A percentile compares a stretch with the other conserved stretches of the same genome.
Evolutionary conservation across 2,329 filamentous ascomycete species (phyloP).

Genomic region (Stylonectria norvegica): DNA sequence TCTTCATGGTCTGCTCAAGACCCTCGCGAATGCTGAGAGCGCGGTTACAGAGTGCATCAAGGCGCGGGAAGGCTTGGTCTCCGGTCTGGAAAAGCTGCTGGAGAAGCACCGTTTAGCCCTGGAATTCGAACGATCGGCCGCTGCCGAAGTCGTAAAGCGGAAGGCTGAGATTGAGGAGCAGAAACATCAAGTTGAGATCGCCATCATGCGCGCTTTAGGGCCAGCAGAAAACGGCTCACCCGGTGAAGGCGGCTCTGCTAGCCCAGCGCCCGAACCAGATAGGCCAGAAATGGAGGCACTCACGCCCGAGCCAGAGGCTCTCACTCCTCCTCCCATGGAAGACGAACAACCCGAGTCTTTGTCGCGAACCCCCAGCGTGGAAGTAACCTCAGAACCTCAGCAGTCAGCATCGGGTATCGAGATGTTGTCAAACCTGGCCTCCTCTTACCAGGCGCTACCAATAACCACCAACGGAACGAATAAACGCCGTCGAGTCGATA

Average conservation of each 20-base stretch:
- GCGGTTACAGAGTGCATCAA: slow-evolving; percentile 88
- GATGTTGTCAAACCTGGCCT: slow-evolving; percentile 38
- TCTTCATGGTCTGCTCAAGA: slow-evolving; percentile 84
- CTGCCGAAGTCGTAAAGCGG: slow-evolving; percentile 61
- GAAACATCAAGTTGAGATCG: slow-evolving; percentile 85
- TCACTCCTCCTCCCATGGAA: slow-evolving; percentile 19
- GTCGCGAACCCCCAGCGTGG: slow-evolving; percentile 11
- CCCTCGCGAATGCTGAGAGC: slow-evolving; percentile 80
- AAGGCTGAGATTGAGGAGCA: slow-evolving; percentile 73
- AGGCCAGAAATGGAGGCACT: slow-evolving; percentile 63
- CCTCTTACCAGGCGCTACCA: slow-evolving; percentile 48
- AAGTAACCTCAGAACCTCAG: slow-evolving; percentile 16
- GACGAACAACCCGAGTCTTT: slow-evolving; percentile 20
- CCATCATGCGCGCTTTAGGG: slow-evolving; percentile 80
- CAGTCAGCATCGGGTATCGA: slow-evolving; percentile 35
- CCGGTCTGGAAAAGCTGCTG: slow-evolving; percentile 77
- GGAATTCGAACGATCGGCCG: slow-evolving; percentile 63
- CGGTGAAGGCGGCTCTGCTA: slow-evolving; percentile 41
- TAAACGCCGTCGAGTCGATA: slow-evolving; percentile 54
- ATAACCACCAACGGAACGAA: slow-evolving; percentile 52
- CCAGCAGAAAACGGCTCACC: slow-evolving; percentile 53
- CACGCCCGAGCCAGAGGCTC: slow-evolving; percentile 21
- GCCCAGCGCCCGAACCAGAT: slow-evolving; percentile 56
- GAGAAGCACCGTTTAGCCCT: slow-evolving; percentile 69
- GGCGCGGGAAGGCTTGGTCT: slow-evolving; percentile 72